phyloP scores from a whole-genome alignment of 2,329 filamentous ascomycete species.

The Apiospora koreana region DNA sequence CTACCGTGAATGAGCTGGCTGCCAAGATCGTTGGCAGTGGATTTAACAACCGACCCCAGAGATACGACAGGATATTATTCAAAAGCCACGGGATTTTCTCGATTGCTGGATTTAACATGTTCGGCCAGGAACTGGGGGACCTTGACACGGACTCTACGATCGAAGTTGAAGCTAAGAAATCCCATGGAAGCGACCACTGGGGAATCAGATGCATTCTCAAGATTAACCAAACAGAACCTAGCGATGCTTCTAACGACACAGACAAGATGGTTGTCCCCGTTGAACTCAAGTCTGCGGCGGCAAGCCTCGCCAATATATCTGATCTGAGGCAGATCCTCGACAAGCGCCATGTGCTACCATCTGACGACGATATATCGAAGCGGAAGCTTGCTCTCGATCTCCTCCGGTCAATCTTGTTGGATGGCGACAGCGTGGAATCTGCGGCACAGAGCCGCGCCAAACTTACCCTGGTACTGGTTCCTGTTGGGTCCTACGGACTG shows the following conservation, averaged over 20 bases:
- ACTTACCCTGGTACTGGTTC: constrained; percentile 51
- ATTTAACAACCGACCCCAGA: constrained; percentile 57
- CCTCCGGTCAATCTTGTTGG: constrained; percentile 44
- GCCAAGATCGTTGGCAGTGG: constrained; percentile 48
- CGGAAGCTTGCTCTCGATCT: constrained; percentile 47
- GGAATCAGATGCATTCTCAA: constrained; percentile 50
- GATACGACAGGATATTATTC: constrained; percentile 65
- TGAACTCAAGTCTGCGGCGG: constrained; percentile 29
- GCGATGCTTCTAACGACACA: constrained; percentile 20
- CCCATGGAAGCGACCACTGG: constrained; percentile 59
- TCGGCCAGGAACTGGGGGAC: constrained; percentile 45
- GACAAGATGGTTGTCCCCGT: constrained; percentile 35
- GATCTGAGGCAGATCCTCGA: constrained; percentile 41
- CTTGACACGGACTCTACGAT: neutral
- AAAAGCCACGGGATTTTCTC: constrained; percentile 41
- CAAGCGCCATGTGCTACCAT: constrained; percentile 46
- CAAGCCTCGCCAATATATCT: constrained; percentile 31
- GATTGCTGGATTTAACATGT: constrained; percentile 55
- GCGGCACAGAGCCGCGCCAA: constrained; percentile 24
- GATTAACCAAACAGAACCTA: constrained; percentile 19
- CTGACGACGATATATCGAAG: constrained; percentile 39
- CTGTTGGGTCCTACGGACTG: constrained; percentile 68
- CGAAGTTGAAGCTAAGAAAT: constrained; percentile 13
- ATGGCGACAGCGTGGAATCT: constrained; percentile 26
- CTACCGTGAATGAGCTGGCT: constrained; percentile 56